Evolutionary conservation across 2,329 filamentous ascomycete genomes (phyloP), one percentile per base, ranked within the genome.

Genomic region (Aureobasidium mangrovei): DNA sequence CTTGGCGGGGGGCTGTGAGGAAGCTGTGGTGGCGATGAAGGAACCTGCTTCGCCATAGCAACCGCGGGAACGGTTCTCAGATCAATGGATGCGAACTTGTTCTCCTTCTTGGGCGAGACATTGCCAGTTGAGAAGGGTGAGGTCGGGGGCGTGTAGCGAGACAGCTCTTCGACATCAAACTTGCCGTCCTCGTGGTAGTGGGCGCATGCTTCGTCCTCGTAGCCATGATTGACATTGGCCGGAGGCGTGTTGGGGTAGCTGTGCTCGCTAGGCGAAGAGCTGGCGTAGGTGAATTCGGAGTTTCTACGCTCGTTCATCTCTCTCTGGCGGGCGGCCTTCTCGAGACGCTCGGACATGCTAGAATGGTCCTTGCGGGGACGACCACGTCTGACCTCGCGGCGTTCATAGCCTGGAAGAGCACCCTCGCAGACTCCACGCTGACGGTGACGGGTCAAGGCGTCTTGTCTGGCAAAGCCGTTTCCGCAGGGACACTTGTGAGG

Each of bases 391-490:
- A 84, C 78, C 47, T 82, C 77, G 9, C 59, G 44, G 60, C 67
- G 67, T 59, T 69, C 65, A 46, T 62, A 70, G 38, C 91, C 91
- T 59, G 95, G 89, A 63, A 97, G 94, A 4, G 90, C 91, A 54
- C 93, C 93, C 55, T 93, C 85, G 70, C 93, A 98, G 88, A 96
- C 95, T 53, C 91, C 93, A 39, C 93, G 84, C 70, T 97, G 93
- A 53, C 91, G 83, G 68, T 98, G 93, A 54, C 93, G 82, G 26
- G 93, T 97, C 52, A 98, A 79, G 12, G 93, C 93, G 68, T 98
- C 93, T 65, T 97, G 91, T 55, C 93, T 83, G 33, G 91, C 91
- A 68, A 98, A 98, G 61, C 85, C 89, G 70, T 94, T 94, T 55
- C 91, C 90, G 67, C 93, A 98, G 59, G 89, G 84, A 72, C 93